Conservation (phyloP, 23 red algal species). For the Rhodosorus marinus region DNA sequence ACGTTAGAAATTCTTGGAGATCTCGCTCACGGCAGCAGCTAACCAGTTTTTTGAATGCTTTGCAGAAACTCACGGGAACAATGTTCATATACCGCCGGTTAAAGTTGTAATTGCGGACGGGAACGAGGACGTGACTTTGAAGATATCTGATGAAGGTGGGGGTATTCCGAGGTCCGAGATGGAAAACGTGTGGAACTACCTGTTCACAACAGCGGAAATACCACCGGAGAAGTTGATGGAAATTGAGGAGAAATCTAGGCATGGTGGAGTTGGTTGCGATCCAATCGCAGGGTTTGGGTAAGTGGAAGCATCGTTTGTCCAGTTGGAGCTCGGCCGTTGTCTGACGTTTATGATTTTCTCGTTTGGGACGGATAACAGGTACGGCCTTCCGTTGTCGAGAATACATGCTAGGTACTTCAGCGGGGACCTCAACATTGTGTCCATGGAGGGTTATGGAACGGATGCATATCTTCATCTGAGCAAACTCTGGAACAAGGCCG, state of each 20-base stretch:
- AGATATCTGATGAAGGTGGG: conserved; percentile 92
- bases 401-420: conserved; percentile 92
- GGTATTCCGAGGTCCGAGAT: conserved; percentile 81
- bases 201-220: conserved; percentile 79
- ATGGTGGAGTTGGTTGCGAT: conserved; percentile 27
- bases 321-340: no score
- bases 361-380: no score
- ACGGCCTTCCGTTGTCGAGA: conserved; percentile 79
- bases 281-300: conserved; percentile 90
- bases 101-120: conserved; percentile 88
- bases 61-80: conserved; percentile 55
- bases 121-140: conserved; percentile 90
- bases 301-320: no score
- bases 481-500: conserved; percentile 77
- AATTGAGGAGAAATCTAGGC: conserved; percentile 26
- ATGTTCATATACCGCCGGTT: conserved; percentile 42
- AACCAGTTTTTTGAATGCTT: no score
- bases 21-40: background rate
- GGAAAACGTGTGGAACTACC: conserved; percentile 73
- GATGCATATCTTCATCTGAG: conserved; percentile 88
- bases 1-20: background rate
- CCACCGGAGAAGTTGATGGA: conserved; percentile 59
- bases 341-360: no score
- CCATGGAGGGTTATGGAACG: conserved; percentile 95
- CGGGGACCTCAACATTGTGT: conserved; percentile 63